Evolutionary conservation across 2,329 filamentous ascomycete genomes (phyloP).

Genomic region (Diaporthe sp.): DNA sequence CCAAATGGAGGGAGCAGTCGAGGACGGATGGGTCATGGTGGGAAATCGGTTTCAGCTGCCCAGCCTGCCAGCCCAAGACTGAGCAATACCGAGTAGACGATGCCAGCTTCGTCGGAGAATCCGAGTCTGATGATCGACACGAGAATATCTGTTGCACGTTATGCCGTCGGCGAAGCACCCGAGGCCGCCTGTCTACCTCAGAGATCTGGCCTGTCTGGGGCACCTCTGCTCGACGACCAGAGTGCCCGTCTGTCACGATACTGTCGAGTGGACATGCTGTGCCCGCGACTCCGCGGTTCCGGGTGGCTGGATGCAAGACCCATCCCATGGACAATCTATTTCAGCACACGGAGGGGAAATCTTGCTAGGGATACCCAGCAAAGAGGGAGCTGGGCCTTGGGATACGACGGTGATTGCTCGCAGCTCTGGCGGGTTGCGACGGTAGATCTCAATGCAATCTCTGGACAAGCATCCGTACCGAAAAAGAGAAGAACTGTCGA

Average conservation of each 20-base stretch:
- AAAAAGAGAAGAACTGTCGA: background rate
- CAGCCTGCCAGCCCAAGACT: background rate
- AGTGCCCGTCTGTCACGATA: background rate
- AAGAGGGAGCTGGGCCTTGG: background rate
- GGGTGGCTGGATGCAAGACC: conserved; percentile 12
- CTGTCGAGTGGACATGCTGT: background rate
- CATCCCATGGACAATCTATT: background rate
- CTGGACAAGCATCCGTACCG: conserved; percentile 19
- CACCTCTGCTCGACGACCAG: background rate
- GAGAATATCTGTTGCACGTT: background rate
- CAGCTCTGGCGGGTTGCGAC: conserved; percentile 16
- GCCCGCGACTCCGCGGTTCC: background rate
- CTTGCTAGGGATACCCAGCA: background rate
- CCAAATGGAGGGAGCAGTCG: conserved; percentile 7
- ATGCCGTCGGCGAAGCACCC: background rate
- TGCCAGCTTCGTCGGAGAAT: background rate
- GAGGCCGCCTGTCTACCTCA: background rate
- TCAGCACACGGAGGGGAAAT: background rate
- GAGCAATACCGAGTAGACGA: conserved; percentile 4
- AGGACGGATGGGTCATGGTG: conserved; percentile 8
- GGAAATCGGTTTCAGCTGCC: conserved; percentile 21
- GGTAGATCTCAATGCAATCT: conserved; percentile 22
- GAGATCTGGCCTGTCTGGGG: background rate
- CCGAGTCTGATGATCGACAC: background rate
- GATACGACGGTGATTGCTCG: conserved; percentile 9